These are phyloP conservation scores for Colletotrichum shisoi DNA, from an alignment of 2,329 filamentous ascomycete genomes.

Conservation along the genomic window DNA sequence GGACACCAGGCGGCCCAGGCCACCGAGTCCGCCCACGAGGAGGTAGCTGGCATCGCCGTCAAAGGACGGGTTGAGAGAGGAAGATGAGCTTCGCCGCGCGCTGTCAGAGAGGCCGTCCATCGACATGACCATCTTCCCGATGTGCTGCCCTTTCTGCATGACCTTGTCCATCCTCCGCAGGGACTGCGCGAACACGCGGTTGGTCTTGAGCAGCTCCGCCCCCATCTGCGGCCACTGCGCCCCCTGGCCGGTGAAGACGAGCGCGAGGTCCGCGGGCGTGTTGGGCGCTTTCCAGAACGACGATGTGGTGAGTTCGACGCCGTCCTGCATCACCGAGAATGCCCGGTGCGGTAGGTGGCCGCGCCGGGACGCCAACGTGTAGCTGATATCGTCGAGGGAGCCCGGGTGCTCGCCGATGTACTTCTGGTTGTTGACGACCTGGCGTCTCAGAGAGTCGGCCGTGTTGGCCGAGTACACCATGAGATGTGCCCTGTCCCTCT, in stretches of 20 bases:
- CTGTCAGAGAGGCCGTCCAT: not conserved
- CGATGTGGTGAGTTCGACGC: not conserved
- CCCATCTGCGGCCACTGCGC: constrained; percentile 49
- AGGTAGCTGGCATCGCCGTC: constrained; percentile 38
- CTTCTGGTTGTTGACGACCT: constrained; percentile 25
- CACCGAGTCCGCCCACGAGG: constrained; percentile 43
- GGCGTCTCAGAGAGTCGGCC: constrained; percentile 35
- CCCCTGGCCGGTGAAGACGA: constrained; percentile 50
- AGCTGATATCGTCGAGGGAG: constrained; percentile 37
- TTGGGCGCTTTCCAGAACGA: not conserved
- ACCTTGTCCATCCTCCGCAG: constrained; percentile 39
- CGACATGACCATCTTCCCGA: constrained; percentile 52
- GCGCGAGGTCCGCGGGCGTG: constrained; percentile 22
- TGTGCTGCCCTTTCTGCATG: constrained; percentile 52
- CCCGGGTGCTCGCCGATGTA: constrained; percentile 15
- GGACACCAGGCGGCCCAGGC: constrained; percentile 41
- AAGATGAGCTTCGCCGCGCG: not conserved
- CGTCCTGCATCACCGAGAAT: constrained; percentile 31
- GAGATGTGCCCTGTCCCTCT: constrained; percentile 7
- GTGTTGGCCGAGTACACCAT: constrained; percentile 41
- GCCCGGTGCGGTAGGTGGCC: constrained; percentile 38
- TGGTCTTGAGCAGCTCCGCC: constrained; percentile 38
- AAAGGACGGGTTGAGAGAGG: constrained; percentile 13
- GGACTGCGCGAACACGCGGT: constrained; percentile 3
- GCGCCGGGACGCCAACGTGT: constrained; percentile 40